Evolutionary conservation across 1,284 basidiomycete genomes (phyloP).

Genomic region (Ceratorhiza oryzae-sativae): DNA sequence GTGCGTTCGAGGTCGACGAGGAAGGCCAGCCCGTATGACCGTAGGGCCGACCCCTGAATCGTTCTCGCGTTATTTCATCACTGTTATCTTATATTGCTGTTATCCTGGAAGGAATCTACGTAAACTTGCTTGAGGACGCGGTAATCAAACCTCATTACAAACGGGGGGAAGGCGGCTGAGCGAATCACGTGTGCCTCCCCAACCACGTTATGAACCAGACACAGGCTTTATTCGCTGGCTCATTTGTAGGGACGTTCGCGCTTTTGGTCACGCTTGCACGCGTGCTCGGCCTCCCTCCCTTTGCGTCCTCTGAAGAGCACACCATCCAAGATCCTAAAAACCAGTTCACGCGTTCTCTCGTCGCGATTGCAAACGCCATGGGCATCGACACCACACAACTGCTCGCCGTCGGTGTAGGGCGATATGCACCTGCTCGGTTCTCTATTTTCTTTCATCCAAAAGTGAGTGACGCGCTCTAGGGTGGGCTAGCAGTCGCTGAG

Average conservation of each 20-base stretch:
- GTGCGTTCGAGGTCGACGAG: slow-evolving; percentile 80
- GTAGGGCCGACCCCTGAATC: no score
- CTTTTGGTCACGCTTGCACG: slow-evolving; percentile 9
- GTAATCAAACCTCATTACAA: background rate
- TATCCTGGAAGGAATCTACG: background rate
- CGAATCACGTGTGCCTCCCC: slow-evolving; percentile 5
- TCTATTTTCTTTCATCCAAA: slow-evolving; percentile 25
- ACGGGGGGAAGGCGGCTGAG: background rate
- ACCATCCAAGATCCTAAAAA: slow-evolving; percentile 28
- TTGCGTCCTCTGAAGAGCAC: slow-evolving; percentile 24
- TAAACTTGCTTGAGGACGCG: no score
- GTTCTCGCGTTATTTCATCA: background rate
- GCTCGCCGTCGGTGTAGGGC: slow-evolving; percentile 28
- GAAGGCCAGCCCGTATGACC: slow-evolving; percentile 44
- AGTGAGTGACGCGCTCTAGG: background rate
- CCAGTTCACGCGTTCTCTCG: slow-evolving; percentile 26
- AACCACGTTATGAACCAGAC: slow-evolving; percentile 28
- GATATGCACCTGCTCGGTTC: slow-evolving; percentile 13
- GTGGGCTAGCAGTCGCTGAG: background rate
- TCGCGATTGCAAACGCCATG: slow-evolving; percentile 24
- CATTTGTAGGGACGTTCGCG: slow-evolving; percentile 20
- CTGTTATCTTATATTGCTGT: background rate
- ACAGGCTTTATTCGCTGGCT: slow-evolving; percentile 23
- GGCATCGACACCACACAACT: slow-evolving; percentile 31
- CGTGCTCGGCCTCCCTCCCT: slow-evolving; percentile 28